A percentile compares a stretch with the other conserved stretches of the same genome.
Evolutionary conservation across 1,139 yeast species (phyloP).

Genomic region (Taphrina flavorubra): DNA sequence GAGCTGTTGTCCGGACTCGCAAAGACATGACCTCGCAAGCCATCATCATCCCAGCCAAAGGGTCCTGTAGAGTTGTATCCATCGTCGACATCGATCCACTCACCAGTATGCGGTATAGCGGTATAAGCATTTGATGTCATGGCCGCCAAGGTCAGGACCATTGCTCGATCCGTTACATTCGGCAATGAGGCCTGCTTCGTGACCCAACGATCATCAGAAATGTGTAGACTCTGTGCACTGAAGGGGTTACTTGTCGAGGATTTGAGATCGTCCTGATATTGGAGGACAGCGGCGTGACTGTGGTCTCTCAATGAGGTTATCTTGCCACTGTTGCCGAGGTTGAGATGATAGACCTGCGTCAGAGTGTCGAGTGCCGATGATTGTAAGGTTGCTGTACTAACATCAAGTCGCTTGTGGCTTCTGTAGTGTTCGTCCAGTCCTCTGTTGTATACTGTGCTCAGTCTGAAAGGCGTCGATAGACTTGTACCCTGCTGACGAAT

Average conservation of each 20-base stretch:
- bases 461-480: not conserved
- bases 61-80: conserved; percentile 58
- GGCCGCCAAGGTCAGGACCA: conserved; percentile 75
- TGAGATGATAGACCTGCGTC: conserved; percentile 5
- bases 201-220: not conserved
- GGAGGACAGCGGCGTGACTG: not conserved
- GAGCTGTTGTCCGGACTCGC: conserved; percentile 67
- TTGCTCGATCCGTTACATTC: conserved; percentile 71
- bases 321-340: conserved; percentile 15
- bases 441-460: conserved; percentile 19
- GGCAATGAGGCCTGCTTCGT: conserved; percentile 57
- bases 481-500: not conserved
- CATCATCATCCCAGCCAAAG: conserved; percentile 87
- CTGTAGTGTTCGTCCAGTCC: conserved; percentile 30
- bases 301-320: not conserved
- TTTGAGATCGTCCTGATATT: not conserved
- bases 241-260: not conserved
- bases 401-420: conserved; percentile 22
- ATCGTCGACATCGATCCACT: conserved; percentile 82
- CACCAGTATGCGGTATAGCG: conserved; percentile 73
- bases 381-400: not conserved
- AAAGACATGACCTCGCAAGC: conserved; percentile 89
- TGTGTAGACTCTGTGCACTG: not conserved
- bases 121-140: conserved; percentile 95
- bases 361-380: not conserved